A percentile compares a stretch with the other conserved stretches of the same genome.
phyloP scores from a whole-genome alignment of 345 rosid genomes.

The Eucalyptus polyanthemos region DNA sequence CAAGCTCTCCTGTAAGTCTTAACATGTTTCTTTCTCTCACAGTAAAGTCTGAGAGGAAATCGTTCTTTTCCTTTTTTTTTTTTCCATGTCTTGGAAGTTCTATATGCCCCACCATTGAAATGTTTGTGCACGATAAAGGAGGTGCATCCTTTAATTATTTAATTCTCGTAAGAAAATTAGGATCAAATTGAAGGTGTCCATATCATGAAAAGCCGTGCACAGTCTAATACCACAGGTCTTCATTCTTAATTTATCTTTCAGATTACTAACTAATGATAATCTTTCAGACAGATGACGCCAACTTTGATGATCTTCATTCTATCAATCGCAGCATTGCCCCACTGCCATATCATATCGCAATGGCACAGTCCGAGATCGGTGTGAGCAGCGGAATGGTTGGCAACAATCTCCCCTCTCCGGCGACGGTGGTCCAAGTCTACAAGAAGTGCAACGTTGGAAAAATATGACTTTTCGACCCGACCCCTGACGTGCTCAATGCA shows the following conservation, averaged over 20 bases:
- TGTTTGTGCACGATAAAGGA: neutral
- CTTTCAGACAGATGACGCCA: neutral
- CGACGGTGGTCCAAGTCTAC: neutral
- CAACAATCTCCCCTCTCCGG: neutral
- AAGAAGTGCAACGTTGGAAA: neutral
- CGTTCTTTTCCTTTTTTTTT: too few relatives aligned
- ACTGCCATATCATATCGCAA: neutral
- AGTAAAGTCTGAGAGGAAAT: too few relatives aligned
- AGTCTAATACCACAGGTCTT: neutral
- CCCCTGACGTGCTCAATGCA: neutral
- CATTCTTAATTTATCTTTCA: neutral
- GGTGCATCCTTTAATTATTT: neutral
- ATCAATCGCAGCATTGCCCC: neutral
- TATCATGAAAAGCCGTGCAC: neutral
- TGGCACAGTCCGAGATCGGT: neutral
- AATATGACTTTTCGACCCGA: neutral
- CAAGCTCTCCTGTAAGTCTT: neutral
- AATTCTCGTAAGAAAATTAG: neutral
- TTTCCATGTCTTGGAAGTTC: neutral
- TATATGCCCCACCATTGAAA: neutral
- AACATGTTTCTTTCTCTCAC: neutral
- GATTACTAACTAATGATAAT: too few relatives aligned
- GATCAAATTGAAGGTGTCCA: neutral
- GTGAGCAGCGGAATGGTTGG: neutral
- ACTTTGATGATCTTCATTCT: neutral